A percentile compares a stretch with the other conserved stretches of the same genome.
These are phyloP conservation scores for Fusarium sp. DNA, from an alignment of 2,329 filamentous ascomycete genomes.

Conservation along the genomic window DNA sequence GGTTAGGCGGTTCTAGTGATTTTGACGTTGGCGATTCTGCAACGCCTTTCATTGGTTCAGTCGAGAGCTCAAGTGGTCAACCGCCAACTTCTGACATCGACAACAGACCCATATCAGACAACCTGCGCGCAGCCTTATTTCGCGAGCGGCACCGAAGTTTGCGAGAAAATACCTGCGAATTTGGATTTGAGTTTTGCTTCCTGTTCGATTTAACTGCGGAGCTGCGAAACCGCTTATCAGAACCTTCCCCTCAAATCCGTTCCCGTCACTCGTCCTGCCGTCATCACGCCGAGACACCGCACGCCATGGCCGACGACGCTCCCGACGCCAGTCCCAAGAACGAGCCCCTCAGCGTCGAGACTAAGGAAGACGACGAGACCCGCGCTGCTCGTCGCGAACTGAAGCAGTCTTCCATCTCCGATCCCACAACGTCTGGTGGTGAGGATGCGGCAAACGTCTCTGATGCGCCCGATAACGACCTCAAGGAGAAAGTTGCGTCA, in stretches of 20 bases:
- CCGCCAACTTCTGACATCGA: conserved; percentile 35
- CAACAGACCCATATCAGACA: conserved; percentile 37
- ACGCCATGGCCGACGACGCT: conserved; percentile 59
- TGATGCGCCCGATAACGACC: conserved; percentile 51
- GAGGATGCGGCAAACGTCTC: conserved; percentile 49
- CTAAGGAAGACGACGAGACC: conserved; percentile 70
- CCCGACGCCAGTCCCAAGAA: conserved; percentile 56
- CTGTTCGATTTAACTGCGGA: background rate
- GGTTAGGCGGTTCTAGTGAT: conserved; percentile 27
- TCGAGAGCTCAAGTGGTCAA: conserved; percentile 35
- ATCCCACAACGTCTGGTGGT: conserved; percentile 48
- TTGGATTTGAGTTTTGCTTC: background rate
- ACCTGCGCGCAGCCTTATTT: conserved; percentile 34
- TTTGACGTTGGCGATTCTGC: conserved; percentile 38
- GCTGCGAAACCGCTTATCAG: background rate
- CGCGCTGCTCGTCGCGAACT: conserved; percentile 72
- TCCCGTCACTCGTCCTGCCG: conserved; percentile 16
- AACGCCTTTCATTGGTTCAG: conserved; percentile 43
- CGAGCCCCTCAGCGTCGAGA: conserved; percentile 49
- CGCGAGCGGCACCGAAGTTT: conserved; percentile 21
- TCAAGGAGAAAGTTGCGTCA: conserved; percentile 64
- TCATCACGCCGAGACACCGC: conserved; percentile 34
- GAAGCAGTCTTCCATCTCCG: conserved; percentile 72
- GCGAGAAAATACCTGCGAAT: background rate
- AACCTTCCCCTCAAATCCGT: background rate